Evolutionary conservation across 768 basidiomycete species (phyloP).

Genomic region (Strobilomyces dryophilus): DNA sequence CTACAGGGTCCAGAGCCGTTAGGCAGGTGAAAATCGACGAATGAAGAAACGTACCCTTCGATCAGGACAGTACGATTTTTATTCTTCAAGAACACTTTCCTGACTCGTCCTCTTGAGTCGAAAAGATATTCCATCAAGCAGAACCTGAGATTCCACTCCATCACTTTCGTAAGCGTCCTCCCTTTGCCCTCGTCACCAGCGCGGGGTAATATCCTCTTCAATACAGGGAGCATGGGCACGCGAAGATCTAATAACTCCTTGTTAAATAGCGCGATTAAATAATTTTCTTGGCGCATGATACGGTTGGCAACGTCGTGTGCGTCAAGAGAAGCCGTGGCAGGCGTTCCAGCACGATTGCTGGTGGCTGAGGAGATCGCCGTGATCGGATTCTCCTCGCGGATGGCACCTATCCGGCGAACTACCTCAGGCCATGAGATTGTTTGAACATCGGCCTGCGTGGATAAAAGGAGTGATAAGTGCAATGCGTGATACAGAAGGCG

Average conservation of each 20-base stretch:
- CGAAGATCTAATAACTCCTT: conserved; percentile 90
- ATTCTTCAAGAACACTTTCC: conserved; percentile 87
- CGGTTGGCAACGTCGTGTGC: conserved; percentile 98
- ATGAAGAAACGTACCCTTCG: conserved; percentile 59
- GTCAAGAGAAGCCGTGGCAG: conserved; percentile 83
- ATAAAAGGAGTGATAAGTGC: conserved; percentile 12
- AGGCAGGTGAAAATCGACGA: background rate
- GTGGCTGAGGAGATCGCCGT: conserved; percentile 75
- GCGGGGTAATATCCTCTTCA: conserved; percentile 48
- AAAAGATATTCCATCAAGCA: conserved; percentile 96
- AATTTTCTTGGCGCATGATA: conserved; percentile 98
- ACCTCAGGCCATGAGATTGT: conserved; percentile 97
- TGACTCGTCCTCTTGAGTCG: conserved; percentile 82
- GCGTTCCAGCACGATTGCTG: conserved; percentile 49
- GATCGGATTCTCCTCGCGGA: conserved; percentile 90
- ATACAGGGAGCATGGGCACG: conserved; percentile 65
- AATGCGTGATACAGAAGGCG: background rate
- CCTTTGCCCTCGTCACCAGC: conserved; percentile 57
- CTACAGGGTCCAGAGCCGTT: conserved; percentile 37
- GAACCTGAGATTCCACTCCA: conserved; percentile 97
- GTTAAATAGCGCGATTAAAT: conserved; percentile 96
- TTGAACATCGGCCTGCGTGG: conserved; percentile 89
- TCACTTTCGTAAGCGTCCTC: conserved; percentile 76
- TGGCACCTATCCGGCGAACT: conserved; percentile 82
- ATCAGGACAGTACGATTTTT: conserved; percentile 75